Evolutionary conservation across 331 rosid genomes (phyloP), one percentile per base, ranked within the genome.

Genomic region (Rosa hybrid): DNA sequence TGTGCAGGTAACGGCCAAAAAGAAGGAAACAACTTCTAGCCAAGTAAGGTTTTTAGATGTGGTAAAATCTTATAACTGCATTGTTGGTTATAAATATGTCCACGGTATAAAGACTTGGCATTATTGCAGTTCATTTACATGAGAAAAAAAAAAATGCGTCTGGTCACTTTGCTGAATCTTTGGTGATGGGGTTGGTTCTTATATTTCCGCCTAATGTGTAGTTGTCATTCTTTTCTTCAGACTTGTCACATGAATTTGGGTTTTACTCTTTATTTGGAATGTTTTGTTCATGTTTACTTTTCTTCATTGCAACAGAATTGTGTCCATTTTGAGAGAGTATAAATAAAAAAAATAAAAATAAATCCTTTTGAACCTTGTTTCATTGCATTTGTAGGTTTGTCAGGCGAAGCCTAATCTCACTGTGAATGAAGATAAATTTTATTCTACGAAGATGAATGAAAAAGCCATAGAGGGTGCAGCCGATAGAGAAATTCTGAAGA

Each of bases 1-100:
- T 59, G 74, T 81, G 76, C 82, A 81, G 74, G 80, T 76, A 65
- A 62, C 69, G 20, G 87, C 60, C 25, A 71, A 83, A 54, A 76
- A 74, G 25, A 82, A 84, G 83, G 78, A 79, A 79, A 49, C 79
- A 48, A 54, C 73, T 23, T 77, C 34, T 57, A 77, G 57, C 9
- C 77, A 71, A 18, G 93, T 84, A 87, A 76, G 73, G 25, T 49
- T 80, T 83, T 57, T 27, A 6, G 23, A 34, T 65, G 41, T 34
- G 6, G 11, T 65, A 12, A 12, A 65, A 14, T 62, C 68, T 62
- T 62, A 4, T 11, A 25, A 25, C 3, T 62, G 25, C 18, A 27
- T 62, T 23, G 41, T 25, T 23, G 17, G 25, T 54, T 18, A 18
- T 20, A 54, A 50, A n/a, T 20, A 18, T 38, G 72, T 3, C 41